Evolutionary conservation across 2,329 filamentous ascomycete genomes (phyloP), one percentile per base, ranked within the genome.

Genomic region (Thyridium curvatum): DNA sequence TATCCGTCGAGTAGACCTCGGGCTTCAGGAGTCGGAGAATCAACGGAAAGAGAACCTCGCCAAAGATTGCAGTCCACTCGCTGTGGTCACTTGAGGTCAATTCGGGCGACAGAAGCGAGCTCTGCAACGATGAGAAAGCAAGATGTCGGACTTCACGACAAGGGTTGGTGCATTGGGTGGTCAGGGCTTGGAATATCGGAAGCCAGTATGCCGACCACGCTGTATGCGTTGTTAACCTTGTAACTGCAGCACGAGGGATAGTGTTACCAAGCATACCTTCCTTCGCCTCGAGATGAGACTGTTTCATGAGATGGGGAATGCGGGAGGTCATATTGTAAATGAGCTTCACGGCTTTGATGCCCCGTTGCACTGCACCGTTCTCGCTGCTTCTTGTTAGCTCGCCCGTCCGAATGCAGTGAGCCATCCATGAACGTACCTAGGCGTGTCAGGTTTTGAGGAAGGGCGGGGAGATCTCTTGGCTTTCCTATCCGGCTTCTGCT

Each of bases 131-230:
- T 8, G 84, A 80, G 51, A 97, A 87, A 2, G 93, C 88, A 53
- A 94, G 77, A 52, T 94, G 86, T 3, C 93, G 82, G 42, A 98
- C 87, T 52, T 96, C 90, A 39, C 91, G 84, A 55, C 89, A 96
- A 1, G 90, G 89, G 56, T 97, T 98, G 39, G 87, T 86, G 62
- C 90, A 96, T 63, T 98, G 93, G 4, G 79, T 80, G 3, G 86
- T 93, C 14, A 98, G 68, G 6, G 88, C 86, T 50, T 88, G 80
- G 62, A 98, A 93, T 18, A 98, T 89, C 2, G 91, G 93, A 12
- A 90, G 82, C 93, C 93, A 98, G 60, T 98, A 98, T 8, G 93
- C 88, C 37, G 88, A 89, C 93, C 93, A 98, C 12, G 93, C 93
- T 86, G 46, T n/a, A 34, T 26, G 35, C 50, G 43, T 31, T 49